Percentiles rank a stretch among this genome's conserved stretches.
Evolutionary conservation across 352 stramenopile genomes (phyloP).

Genomic region (Pythium brachiatum): DNA sequence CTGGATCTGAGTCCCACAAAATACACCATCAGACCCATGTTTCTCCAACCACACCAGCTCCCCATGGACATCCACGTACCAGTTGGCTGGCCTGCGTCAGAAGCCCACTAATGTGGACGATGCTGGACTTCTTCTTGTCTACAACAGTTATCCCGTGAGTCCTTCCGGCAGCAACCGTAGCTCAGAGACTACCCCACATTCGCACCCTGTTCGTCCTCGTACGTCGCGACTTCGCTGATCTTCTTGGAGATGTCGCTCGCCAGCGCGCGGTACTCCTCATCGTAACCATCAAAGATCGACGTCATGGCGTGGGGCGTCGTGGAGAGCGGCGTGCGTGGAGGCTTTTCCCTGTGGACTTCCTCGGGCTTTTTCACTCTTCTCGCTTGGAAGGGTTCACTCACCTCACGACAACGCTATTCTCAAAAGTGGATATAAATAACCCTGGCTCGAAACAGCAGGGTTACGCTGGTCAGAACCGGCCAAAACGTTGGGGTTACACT

Average conservation of each 20-base stretch:
- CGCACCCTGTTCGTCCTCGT: conserved; percentile 78
- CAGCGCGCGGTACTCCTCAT: conserved; percentile 85
- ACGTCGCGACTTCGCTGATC: conserved; percentile 84
- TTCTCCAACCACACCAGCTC: neutral
- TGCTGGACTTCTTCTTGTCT: conserved; percentile 88
- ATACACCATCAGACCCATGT: neutral
- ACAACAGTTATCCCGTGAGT: conserved; percentile 2
- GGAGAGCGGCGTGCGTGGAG: neutral
- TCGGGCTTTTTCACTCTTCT: conserved; percentile 1
- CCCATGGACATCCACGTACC: conserved; percentile 29
- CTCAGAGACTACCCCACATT: too few species aligned
- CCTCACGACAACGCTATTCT: neutral
- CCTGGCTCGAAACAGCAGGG: neutral
- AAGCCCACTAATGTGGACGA: conserved; percentile 73
- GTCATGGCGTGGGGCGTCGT: conserved; percentile 47
- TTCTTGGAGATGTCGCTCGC: conserved; percentile 88
- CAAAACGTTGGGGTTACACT: conserved; percentile 9
- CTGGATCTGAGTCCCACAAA: conserved; percentile 53
- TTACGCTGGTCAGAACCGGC: conserved; percentile 8
- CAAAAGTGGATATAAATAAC: conserved; percentile 23
- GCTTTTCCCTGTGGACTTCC: neutral
- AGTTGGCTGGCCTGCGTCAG: conserved; percentile 82
- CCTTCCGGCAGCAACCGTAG: neutral
- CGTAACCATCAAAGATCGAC: conserved; percentile 88
- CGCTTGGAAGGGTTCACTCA: conserved; percentile 6